phyloP scores from a whole-genome alignment of 495 filamentous ascomycete species.

The Glarea lozoyensis region DNA sequence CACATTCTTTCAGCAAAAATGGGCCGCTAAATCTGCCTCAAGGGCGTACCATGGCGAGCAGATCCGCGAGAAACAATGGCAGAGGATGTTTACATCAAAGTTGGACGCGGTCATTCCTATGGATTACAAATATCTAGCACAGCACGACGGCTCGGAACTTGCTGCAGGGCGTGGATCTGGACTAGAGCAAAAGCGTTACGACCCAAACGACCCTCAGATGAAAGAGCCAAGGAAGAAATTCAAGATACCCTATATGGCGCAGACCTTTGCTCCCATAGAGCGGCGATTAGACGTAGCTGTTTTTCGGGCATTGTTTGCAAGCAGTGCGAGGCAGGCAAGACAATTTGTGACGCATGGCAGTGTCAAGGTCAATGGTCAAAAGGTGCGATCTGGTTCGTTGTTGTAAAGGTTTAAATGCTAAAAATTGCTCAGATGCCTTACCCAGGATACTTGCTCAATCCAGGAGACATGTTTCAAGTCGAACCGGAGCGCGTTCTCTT shows the following conservation, averaged over 20 bases:
- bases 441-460: conserved; percentile 91
- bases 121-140: conserved; percentile 66
- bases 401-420: conserved; percentile 3
- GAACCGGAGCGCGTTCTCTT: conserved; percentile 78
- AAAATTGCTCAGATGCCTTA: conserved; percentile 62
- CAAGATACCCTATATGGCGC: conserved; percentile 71
- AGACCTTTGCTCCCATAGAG: conserved; percentile 87
- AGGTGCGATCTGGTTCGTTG: conserved; percentile 43
- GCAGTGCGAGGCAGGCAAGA: conserved; percentile 85
- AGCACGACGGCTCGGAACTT: conserved; percentile 67
- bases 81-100: conserved; percentile 77
- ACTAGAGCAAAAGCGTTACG: conserved; percentile 23
- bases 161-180: conserved; percentile 80
- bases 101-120: conserved; percentile 77
- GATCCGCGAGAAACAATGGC: conserved; percentile 81
- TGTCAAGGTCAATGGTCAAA: conserved; percentile 93
- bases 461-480: conserved; percentile 96
- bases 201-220: neutral
- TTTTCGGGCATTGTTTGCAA: conserved; percentile 87
- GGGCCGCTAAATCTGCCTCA: conserved; percentile 70
- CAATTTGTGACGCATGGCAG: conserved; percentile 89
- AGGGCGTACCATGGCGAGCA: conserved; percentile 93
- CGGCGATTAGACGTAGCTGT: conserved; percentile 84
- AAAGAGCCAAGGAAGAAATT: neutral
- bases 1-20: conserved; percentile 98